Percentiles rank a stretch among this genome's conserved stretches.
phyloP scores from a whole-genome alignment of 2,329 filamentous ascomycete genomes.

The Lachnellula suecica region DNA sequence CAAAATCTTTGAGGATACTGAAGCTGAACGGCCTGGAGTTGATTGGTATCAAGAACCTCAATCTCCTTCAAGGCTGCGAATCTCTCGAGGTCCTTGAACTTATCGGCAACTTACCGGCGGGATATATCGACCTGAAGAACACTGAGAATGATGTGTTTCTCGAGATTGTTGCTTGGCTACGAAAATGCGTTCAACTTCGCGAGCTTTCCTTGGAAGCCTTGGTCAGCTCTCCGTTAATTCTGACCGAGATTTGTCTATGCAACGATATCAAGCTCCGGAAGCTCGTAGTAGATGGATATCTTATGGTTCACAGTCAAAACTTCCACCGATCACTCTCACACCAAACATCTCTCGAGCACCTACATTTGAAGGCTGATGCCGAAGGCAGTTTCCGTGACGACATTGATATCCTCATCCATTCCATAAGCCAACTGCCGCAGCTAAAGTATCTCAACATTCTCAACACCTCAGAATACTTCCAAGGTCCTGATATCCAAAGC shows the following conservation, averaged over 20 bases:
- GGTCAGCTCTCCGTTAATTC: slow-evolving; percentile 49
- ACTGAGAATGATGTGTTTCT: slow-evolving; percentile 52
- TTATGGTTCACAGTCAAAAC: slow-evolving; percentile 44
- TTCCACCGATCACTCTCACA: slow-evolving; percentile 53
- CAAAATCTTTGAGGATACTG: slow-evolving; percentile 52
- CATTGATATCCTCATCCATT: slow-evolving; percentile 46
- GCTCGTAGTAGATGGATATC: slow-evolving; percentile 49
- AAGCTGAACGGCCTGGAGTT: slow-evolving; percentile 47
- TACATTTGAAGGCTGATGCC: slow-evolving; percentile 46
- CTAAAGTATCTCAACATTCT: slow-evolving; percentile 54
- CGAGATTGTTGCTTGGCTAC: slow-evolving; percentile 53
- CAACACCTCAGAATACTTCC: slow-evolving; percentile 51
- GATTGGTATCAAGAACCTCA: slow-evolving; percentile 48
- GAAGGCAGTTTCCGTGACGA: slow-evolving; percentile 46
- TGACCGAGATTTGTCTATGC: slow-evolving; percentile 47
- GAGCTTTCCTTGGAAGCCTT: slow-evolving; percentile 51
- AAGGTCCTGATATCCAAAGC: slow-evolving; percentile 45
- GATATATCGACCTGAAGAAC: slow-evolving; percentile 45
- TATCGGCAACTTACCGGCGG: slow-evolving; percentile 38
- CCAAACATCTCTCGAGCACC: slow-evolving; percentile 46
- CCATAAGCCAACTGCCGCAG: slow-evolving; percentile 50
- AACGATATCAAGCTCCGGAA: slow-evolving; percentile 45
- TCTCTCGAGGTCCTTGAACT: slow-evolving; percentile 48
- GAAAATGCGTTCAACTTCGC: slow-evolving; percentile 49
- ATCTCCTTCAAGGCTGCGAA: slow-evolving; percentile 47